Percentiles rank a stretch among this genome's conserved stretches.
phyloP scores from a whole-genome alignment of 1,284 basidiomycete genomes.

The Gastroboletus turbinatus region DNA sequence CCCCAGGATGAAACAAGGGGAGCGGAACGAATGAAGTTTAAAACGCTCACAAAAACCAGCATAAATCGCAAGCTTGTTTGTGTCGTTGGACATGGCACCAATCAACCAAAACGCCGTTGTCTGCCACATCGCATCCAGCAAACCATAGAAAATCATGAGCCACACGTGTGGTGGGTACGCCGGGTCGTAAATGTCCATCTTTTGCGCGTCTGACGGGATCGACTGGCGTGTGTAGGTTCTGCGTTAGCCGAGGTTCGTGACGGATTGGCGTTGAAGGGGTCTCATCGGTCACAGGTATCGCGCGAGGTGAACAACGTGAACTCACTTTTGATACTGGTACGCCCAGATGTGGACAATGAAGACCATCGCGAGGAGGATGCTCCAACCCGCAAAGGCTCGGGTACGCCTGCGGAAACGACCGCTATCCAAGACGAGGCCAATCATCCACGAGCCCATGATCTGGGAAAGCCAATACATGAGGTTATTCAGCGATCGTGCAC shows the following conservation, averaged over 20 bases:
- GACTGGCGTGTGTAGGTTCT: constrained; percentile 21
- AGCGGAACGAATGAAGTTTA: not conserved
- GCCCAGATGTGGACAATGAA: constrained; percentile 51
- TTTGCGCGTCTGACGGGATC: constrained; percentile 5
- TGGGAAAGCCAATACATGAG: constrained; percentile 40
- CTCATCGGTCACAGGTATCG: not conserved
- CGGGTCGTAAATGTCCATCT: constrained; percentile 31
- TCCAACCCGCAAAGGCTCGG: constrained; percentile 50
- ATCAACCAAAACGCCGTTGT: constrained; percentile 41
- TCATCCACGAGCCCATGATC: constrained; percentile 37
- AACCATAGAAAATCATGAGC: constrained; percentile 41
- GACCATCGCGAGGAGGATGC: constrained; percentile 44
- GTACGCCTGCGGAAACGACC: constrained; percentile 40
- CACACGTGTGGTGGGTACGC: constrained; percentile 35
- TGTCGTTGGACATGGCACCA: constrained; percentile 42
- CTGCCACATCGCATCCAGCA: constrained; percentile 45
- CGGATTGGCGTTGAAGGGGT: too few relatives aligned
- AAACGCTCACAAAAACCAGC: constrained; percentile 40
- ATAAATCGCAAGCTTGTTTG: constrained; percentile 39
- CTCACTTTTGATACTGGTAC: constrained; percentile 51
- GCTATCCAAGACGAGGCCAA: constrained; percentile 44
- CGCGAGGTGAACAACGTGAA: not conserved
- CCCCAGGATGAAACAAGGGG: not conserved
- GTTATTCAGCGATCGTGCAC: constrained; percentile 37
- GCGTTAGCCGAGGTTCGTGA: not conserved